Conservation (phyloP, 495 filamentous ascomycete species). For the Lepraria neglecta region DNA sequence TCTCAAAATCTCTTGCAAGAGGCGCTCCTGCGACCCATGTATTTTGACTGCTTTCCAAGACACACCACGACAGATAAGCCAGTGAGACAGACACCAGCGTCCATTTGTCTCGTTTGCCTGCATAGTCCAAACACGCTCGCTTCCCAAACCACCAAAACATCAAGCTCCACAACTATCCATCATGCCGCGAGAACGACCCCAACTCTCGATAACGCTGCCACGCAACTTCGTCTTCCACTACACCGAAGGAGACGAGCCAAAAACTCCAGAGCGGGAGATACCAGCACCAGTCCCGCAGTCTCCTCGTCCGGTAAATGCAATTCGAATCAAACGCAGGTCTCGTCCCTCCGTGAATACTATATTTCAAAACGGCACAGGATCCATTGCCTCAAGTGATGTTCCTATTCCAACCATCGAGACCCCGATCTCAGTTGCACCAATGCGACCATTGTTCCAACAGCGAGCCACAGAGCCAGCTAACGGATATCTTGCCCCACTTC, state of each 20-base stretch:
- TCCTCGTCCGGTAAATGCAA: constrained; percentile 33
- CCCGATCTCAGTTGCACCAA: constrained; percentile 33
- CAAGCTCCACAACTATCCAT: constrained; percentile 16
- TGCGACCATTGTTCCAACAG: constrained; percentile 23
- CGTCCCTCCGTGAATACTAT: constrained; percentile 42
- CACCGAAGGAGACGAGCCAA: constrained; percentile 45
- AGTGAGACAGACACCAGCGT: neutral
- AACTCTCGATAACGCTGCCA: constrained; percentile 58
- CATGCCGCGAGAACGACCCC: constrained; percentile 46
- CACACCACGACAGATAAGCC: neutral
- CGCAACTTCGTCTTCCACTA: constrained; percentile 60
- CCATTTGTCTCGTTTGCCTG: constrained; percentile 10
- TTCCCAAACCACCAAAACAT: neutral
- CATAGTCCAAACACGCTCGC: constrained; percentile 9
- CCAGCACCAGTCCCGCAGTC: constrained; percentile 49
- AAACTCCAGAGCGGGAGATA: constrained; percentile 51
- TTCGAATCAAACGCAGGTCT: constrained; percentile 40
- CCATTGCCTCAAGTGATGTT: constrained; percentile 37
- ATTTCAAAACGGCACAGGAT: constrained; percentile 36
- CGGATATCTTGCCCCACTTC: constrained; percentile 46
- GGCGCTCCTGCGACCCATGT: neutral
- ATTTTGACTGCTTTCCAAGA: neutral
- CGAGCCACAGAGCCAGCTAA: constrained; percentile 26
- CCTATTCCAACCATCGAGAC: constrained; percentile 58
- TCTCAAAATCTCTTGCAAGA: neutral